These are phyloP conservation scores for Rhexocercosporidium sp. DNA, from an alignment of 2,329 filamentous ascomycete genomes.

Conservation along the genomic window DNA sequence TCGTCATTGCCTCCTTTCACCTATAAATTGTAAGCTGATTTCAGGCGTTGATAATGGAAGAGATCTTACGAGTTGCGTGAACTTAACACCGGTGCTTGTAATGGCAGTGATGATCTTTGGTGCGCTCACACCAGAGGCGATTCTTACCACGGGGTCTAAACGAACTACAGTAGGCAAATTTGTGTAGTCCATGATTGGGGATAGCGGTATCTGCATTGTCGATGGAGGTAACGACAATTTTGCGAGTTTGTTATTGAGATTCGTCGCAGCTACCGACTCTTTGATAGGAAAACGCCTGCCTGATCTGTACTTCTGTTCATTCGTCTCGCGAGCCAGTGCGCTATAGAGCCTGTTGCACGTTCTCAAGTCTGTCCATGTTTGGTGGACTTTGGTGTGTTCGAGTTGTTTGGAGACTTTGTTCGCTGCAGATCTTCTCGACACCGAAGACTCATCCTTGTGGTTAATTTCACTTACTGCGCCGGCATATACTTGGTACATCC, in stretches of 20 bases:
- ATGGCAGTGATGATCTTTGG: slow-evolving; percentile 90
- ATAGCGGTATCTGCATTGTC: slow-evolving; percentile 83
- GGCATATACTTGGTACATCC: slow-evolving; percentile 96
- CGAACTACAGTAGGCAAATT: slow-evolving; percentile 74
- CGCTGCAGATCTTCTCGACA: slow-evolving; percentile 76
- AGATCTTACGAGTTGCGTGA: slow-evolving; percentile 77
- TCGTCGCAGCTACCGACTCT: slow-evolving; percentile 65
- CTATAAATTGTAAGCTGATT: slow-evolving; percentile 44
- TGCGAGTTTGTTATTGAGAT: slow-evolving; percentile 66
- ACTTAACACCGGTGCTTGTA: slow-evolving; percentile 76
- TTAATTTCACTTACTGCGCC: slow-evolving; percentile 72
- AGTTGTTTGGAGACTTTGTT: slow-evolving; percentile 66
- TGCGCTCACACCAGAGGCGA: slow-evolving; percentile 88
- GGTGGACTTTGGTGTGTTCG: slow-evolving; percentile 53
- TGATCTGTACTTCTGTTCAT: slow-evolving; percentile 69
- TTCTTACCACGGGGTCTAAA: slow-evolving; percentile 77
- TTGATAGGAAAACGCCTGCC: slow-evolving; percentile 68
- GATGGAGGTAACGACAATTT: slow-evolving; percentile 81
- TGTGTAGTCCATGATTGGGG: slow-evolving; percentile 75
- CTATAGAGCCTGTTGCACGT: slow-evolving; percentile 73
- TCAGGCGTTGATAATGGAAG: slow-evolving; percentile 4
- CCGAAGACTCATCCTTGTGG: slow-evolving; percentile 74
- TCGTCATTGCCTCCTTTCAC: slow-evolving; percentile 97
- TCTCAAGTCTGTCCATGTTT: slow-evolving; percentile 74
- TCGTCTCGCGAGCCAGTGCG: slow-evolving; percentile 66